Evolutionary conservation across 139 green algal species (phyloP).

Genomic region (Picochlorum sp.): DNA sequence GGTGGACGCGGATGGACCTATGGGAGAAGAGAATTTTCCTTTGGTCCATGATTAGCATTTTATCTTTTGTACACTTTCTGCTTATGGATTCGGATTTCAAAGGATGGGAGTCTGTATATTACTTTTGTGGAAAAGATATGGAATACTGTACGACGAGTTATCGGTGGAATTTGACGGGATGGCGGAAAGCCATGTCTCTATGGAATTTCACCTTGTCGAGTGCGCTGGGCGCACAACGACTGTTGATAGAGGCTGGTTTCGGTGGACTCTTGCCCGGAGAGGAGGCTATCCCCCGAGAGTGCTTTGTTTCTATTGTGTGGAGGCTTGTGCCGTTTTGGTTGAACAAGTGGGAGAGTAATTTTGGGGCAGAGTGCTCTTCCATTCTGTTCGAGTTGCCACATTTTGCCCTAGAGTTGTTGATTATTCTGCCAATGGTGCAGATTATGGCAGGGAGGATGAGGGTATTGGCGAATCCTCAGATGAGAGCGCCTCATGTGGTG

Average conservation of each 20-base stretch:
- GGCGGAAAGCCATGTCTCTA: conserved; percentile 53
- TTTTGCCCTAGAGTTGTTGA: conserved; percentile 77
- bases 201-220: conserved; percentile 62
- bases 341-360: conserved; percentile 75
- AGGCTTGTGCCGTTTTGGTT: conserved; percentile 81
- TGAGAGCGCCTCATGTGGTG: conserved; percentile 15
- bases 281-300: conserved; percentile 67
- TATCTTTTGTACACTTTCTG: conserved; percentile 17
- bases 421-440: conserved; percentile 73
- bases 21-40: conserved; percentile 15
- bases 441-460: conserved; percentile 63
- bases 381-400: conserved; percentile 79
- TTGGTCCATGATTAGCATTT: conserved; percentile 11
- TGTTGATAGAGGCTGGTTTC: conserved; percentile 49
- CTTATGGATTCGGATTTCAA: conserved; percentile 13
- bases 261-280: conserved; percentile 61
- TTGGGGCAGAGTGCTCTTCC: conserved; percentile 43
- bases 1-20: conserved; percentile 11
- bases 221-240: conserved; percentile 50
- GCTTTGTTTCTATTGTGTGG: conserved; percentile 71
- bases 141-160: conserved; percentile 64
- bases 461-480: conserved; percentile 50
- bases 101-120: conserved; percentile 47
- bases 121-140: conserved; percentile 59
- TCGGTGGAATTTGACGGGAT: conserved; percentile 59